Evolutionary conservation across 371 early-diverging fungal species (phyloP), one percentile per base, ranked within the genome.

Genomic region (Mortierella sp.): DNA sequence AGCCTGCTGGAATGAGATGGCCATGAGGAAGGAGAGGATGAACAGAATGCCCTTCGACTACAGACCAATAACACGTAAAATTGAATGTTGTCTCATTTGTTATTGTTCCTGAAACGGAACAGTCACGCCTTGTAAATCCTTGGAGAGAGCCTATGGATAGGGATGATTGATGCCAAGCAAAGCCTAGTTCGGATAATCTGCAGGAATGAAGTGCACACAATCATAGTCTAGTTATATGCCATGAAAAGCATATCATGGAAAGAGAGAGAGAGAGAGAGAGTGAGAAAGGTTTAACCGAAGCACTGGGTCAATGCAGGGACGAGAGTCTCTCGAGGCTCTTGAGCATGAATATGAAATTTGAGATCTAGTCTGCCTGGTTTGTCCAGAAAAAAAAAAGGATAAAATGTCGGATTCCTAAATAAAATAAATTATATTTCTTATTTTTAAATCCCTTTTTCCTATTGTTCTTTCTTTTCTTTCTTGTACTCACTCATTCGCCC

Each of bases 1-100:
- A 3, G 71, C 31, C 49, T 66, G 60, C 35, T 70, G 57, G 56
- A 79, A 67, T 40, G 74, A 74, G 60, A 79, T 69, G n/a, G 74
- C 67, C 70, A 72, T 79, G 57, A 34, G 29, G 17, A 8, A 19
- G 35, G 17, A 10, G 17, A 10, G 35, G 10, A 53, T 53, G 34
- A 31, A n/a, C n/a, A 29, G 58, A 32, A 34, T 47, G 47, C n/a
- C n/a, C n/a, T n/a, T n/a, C n/a, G n/a, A n/a, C n/a, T n/a, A n/a
- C n/a, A n/a, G n/a, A n/a, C n/a, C n/a, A n/a, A n/a, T 40, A 53
- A 29, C 53, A 53, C 53, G 53, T 29, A 29, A 53, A 13, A 13
- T 9, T 23, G 53, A 8, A 53, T 28, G 8, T 17, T 45, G 40
- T 7, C 6, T 45, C 45, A 45, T 45, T 47, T 47, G 47, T 47